These are phyloP conservation scores for Microthyrium microscopicum DNA, from an alignment of 2,329 filamentous ascomycete species.

Conservation along the genomic window DNA sequence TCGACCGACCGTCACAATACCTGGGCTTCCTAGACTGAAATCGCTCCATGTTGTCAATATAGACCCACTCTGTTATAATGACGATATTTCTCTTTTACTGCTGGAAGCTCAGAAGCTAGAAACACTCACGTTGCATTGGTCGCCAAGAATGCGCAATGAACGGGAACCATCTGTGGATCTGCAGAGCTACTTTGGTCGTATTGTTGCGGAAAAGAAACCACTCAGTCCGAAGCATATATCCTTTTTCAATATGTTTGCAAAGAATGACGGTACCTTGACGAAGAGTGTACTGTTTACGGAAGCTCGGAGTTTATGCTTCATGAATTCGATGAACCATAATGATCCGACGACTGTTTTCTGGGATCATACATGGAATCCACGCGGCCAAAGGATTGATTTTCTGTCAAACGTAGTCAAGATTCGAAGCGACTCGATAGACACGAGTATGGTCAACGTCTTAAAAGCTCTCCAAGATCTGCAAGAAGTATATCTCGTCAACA, in stretches of 20 bases:
- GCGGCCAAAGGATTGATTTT: conserved; percentile 11
- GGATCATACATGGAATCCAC: conserved; percentile 34
- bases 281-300: too few relatives aligned
- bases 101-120: conserved; percentile 35
- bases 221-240: conserved; percentile 33
- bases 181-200: conserved; percentile 39
- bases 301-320: too few relatives aligned
- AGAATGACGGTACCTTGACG: conserved; percentile 30
- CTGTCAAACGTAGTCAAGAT: conserved; percentile 28
- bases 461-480: conserved; percentile 28
- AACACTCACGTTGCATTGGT: conserved; percentile 42
- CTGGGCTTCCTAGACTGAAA: conserved; percentile 37
- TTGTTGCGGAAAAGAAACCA: conserved; percentile 28
- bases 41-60: conserved; percentile 40
- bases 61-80: conserved; percentile 46
- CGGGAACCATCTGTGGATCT: conserved; percentile 41
- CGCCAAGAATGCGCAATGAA: conserved; percentile 41
- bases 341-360: conserved; percentile 33
- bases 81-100: conserved; percentile 42
- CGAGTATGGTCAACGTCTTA: conserved; percentile 27
- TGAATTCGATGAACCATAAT: conserved; percentile 35
- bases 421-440: conserved; percentile 31
- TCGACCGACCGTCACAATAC: conserved; percentile 38
- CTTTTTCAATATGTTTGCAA: conserved; percentile 41
- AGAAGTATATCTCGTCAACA: conserved; percentile 36